phyloP scores from a whole-genome alignment of 1,139 yeast genomes.

The Meyerozyma smithsonii region DNA sequence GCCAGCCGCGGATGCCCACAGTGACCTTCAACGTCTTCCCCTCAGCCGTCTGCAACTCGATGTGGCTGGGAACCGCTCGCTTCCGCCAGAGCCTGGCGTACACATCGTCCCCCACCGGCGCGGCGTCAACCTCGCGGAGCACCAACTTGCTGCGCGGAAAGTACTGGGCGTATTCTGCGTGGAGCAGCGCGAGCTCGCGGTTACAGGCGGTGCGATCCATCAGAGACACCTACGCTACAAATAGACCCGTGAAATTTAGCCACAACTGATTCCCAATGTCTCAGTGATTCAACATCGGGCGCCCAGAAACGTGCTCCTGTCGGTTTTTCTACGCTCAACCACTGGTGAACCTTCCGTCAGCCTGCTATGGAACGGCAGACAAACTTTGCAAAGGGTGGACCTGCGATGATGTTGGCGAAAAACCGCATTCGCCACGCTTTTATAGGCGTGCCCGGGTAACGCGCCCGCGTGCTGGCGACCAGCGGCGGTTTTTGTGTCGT shows the following conservation, averaged over 20 bases:
- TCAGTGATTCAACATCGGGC: conserved; percentile 50
- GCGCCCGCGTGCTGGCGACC: neutral
- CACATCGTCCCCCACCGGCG: conserved; percentile 1
- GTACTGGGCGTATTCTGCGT: conserved; percentile 24
- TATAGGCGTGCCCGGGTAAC: conserved; percentile 12
- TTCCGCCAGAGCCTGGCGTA: neutral
- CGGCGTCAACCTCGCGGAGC: neutral
- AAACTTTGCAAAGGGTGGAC: conserved; percentile 33
- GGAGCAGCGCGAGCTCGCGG: conserved; percentile 22
- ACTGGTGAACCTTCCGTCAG: conserved; percentile 19
- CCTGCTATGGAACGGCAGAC: conserved; percentile 14
- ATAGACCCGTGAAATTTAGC: no score
- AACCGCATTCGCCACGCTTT: neutral
- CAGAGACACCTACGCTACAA: no score
- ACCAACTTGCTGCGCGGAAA: conserved; percentile 21
- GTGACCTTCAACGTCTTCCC: conserved; percentile 18
- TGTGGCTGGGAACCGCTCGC: conserved; percentile 7
- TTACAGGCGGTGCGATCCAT: conserved; percentile 14
- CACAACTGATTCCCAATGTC: conserved; percentile 56
- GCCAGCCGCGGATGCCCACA: conserved; percentile 37
- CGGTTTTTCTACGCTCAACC: conserved; percentile 40
- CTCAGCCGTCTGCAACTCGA: conserved; percentile 19
- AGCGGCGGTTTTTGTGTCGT: neutral
- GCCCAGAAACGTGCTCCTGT: conserved; percentile 54
- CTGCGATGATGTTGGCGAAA: conserved; percentile 42